Percentiles rank a stretch among this genome's conserved stretches.
These are phyloP conservation scores for Penicillium subrubescens DNA, from an alignment of 495 filamentous ascomycete genomes.

Conservation along the genomic window DNA sequence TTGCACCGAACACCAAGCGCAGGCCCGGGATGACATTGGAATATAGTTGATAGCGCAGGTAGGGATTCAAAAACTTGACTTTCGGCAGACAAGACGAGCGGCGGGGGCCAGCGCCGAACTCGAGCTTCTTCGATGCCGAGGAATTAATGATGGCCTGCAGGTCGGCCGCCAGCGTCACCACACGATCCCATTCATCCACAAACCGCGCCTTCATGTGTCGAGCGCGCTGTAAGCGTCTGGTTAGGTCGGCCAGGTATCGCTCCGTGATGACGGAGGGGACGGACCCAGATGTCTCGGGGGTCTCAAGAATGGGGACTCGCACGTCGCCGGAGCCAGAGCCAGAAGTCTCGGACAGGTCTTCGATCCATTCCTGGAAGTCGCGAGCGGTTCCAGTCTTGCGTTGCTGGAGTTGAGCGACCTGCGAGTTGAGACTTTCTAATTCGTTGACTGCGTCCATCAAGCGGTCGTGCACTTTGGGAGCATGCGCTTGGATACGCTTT, in stretches of 20 bases:
- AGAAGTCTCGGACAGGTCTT: slow-evolving; percentile 77
- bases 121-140: slow-evolving; percentile 73
- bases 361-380: slow-evolving; percentile 92
- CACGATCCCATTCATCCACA: slow-evolving; percentile 78
- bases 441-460: slow-evolving; percentile 82
- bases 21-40: slow-evolving; percentile 67
- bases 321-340: slow-evolving; percentile 68
- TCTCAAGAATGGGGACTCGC: slow-evolving; percentile 49
- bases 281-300: slow-evolving; percentile 35
- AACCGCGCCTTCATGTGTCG: slow-evolving; percentile 82
- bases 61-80: slow-evolving; percentile 71
- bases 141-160: slow-evolving; percentile 86
- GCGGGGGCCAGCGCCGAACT: slow-evolving; percentile 64
- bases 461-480: slow-evolving; percentile 81
- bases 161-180: slow-evolving; percentile 71
- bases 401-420: slow-evolving; percentile 74
- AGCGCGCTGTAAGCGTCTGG: slow-evolving; percentile 75
- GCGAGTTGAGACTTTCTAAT: slow-evolving; percentile 77
- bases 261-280: slow-evolving; percentile 86
- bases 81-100: slow-evolving; percentile 55
- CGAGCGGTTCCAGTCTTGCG: slow-evolving; percentile 82
- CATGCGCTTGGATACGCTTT: slow-evolving; percentile 72
- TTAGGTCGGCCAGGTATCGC: slow-evolving; percentile 87
- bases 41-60: slow-evolving; percentile 79
- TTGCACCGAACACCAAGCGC: slow-evolving; percentile 58